Evolutionary conservation across 768 basidiomycete genomes (phyloP).

Genomic region (Leccinellum albellum): DNA sequence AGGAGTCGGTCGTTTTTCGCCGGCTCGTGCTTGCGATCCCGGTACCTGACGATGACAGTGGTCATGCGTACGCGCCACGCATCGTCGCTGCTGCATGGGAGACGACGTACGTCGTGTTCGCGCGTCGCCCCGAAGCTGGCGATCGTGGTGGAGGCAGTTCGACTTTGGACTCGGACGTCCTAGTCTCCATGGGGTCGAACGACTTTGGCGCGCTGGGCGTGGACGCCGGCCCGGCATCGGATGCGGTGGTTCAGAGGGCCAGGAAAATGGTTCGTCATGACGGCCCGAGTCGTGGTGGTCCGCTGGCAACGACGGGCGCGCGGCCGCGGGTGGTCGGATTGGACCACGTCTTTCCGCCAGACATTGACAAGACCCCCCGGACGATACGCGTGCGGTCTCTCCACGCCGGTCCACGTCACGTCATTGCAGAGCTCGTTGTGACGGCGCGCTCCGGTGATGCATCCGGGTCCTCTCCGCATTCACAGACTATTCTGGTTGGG

Average conservation of each 20-base stretch:
- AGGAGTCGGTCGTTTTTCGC: constrained; percentile 39
- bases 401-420: constrained; percentile 67
- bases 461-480: not conserved
- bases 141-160: not conserved
- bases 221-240: constrained; percentile 20
- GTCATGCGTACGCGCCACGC: not conserved
- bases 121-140: constrained; percentile 10
- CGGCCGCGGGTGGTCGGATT: constrained; percentile 12
- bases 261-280: not conserved
- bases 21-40: constrained; percentile 29
- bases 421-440: constrained; percentile 34
- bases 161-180: constrained; percentile 35
- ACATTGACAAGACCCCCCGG: constrained; percentile 40
- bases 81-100: constrained; percentile 68
- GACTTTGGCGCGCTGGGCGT: constrained; percentile 81
- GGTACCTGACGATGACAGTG: not conserved
- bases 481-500: constrained; percentile 47
- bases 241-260: not conserved
- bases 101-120: constrained; percentile 70
- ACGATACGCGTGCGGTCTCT: constrained; percentile 41
- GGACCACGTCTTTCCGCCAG: constrained; percentile 24
- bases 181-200: constrained; percentile 80
- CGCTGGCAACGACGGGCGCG: not conserved
- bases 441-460: constrained; percentile 17
- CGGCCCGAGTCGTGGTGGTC: too few relatives aligned